Conservation (phyloP, 2,329 filamentous ascomycete species). For the Mycosphaerella arachidis region DNA sequence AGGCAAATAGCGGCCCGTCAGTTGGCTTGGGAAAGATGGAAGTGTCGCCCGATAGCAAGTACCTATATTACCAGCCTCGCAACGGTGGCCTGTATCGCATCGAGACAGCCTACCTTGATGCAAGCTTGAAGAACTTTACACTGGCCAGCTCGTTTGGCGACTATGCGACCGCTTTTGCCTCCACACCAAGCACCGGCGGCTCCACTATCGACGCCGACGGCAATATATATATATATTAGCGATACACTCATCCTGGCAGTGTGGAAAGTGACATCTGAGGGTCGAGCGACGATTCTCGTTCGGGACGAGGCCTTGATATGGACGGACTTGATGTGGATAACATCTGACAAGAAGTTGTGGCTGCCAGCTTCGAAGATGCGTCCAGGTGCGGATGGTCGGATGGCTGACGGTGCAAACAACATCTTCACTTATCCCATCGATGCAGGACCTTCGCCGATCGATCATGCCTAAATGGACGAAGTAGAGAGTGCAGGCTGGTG, state of each 20-base stretch:
- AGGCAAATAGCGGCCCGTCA: not conserved
- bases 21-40: conserved; percentile 2
- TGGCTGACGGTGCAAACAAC: not conserved
- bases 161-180: conserved; percentile 28
- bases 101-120: conserved; percentile 32
- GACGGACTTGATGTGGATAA: conserved; percentile 4
- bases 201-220: conserved; percentile 37
- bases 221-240: conserved; percentile 36
- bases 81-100: conserved; percentile 35
- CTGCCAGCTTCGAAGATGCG: conserved; percentile 3
- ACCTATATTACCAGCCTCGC: conserved; percentile 31
- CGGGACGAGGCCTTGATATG: conserved; percentile 16
- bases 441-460: conserved; percentile 4
- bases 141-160: conserved; percentile 24
- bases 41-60: conserved; percentile 1
- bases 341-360: not conserved
- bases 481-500: too few species aligned
- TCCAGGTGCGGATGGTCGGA: not conserved
- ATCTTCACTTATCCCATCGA: conserved; percentile 2
- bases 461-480: not conserved
- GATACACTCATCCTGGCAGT: conserved; percentile 31
- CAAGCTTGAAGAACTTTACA: conserved; percentile 31
- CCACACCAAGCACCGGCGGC: conserved; percentile 35
- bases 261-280: conserved; percentile 26
- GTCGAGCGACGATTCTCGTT: conserved; percentile 23